Percentiles rank a stretch among this genome's conserved stretches.
Conservation (phyloP, 2,329 filamentous ascomycete genomes). For the Xylariaceae sp. region DNA sequence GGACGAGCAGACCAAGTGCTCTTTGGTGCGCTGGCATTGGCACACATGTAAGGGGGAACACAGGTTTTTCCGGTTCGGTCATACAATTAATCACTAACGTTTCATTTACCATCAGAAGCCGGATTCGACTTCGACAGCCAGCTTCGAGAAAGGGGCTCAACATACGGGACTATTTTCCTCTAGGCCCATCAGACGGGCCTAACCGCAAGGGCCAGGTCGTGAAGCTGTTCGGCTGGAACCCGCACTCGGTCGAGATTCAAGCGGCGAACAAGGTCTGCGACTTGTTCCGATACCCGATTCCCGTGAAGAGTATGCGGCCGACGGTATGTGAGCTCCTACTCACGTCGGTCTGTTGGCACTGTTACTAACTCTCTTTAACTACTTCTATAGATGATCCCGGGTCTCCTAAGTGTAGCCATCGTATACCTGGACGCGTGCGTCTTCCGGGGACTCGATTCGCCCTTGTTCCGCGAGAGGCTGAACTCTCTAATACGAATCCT, state of each 20-base stretch:
- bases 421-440: slow-evolving; percentile 32
- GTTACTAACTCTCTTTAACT: not conserved
- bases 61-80: no score
- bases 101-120: slow-evolving; percentile 20
- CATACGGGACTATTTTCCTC: slow-evolving; percentile 27
- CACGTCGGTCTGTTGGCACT: not conserved
- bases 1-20: slow-evolving; percentile 35
- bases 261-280: slow-evolving; percentile 29
- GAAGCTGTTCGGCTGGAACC: slow-evolving; percentile 29
- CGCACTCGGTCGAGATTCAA: slow-evolving; percentile 28
- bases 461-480: slow-evolving; percentile 29
- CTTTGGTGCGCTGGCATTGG: slow-evolving; percentile 32
- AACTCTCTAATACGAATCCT: slow-evolving; percentile 29
- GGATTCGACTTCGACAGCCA: slow-evolving; percentile 26
- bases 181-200: slow-evolving; percentile 25
- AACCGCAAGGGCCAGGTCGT: slow-evolving; percentile 24
- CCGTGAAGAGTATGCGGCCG: slow-evolving; percentile 26
- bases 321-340: slow-evolving; percentile 9
- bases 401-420: slow-evolving; percentile 24
- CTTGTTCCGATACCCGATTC: slow-evolving; percentile 29
- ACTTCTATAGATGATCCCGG: slow-evolving; percentile 17
- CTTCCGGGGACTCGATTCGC: slow-evolving; percentile 30
- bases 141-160: slow-evolving; percentile 25
- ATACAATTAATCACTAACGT: no score
- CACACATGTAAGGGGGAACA: slow-evolving; percentile 31